These are phyloP conservation scores for Malus asiatica DNA, from an alignment of 306 rosid species.

Conservation along the genomic window DNA sequence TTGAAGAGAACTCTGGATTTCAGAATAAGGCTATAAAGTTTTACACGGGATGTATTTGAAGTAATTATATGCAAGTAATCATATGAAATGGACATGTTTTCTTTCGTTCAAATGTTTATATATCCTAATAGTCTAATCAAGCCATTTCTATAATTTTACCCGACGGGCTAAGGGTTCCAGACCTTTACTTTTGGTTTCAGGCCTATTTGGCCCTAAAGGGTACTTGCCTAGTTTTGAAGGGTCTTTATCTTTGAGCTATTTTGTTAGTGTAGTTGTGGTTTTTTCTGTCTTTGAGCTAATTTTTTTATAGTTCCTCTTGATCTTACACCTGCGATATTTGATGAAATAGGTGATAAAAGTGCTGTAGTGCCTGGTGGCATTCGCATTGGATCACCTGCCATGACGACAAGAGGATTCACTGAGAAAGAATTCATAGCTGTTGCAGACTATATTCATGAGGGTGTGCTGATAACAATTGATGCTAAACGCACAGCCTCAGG, in stretches of 20 bases:
- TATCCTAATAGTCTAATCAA: neutral
- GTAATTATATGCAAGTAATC: neutral
- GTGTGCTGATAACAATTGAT: slow-evolving; percentile 60
- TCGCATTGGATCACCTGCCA: slow-evolving; percentile 94
- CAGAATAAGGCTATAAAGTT: neutral
- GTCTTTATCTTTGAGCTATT: neutral
- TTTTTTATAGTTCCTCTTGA: neutral
- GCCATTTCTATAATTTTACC: neutral
- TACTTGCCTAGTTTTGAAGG: neutral
- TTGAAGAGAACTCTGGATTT: neutral
- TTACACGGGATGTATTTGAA: neutral
- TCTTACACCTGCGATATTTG: slow-evolving; percentile 1
- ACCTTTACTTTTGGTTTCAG: neutral
- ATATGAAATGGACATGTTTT: neutral
- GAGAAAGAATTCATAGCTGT: slow-evolving; percentile 58
- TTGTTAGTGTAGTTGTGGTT: neutral
- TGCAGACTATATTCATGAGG: slow-evolving; percentile 84
- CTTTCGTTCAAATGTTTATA: neutral
- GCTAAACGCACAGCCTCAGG: slow-evolving; percentile 58
- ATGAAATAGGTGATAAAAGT: slow-evolving; percentile 69
- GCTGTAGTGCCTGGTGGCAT: slow-evolving; percentile 91
- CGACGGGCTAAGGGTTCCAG: neutral
- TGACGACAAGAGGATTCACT: slow-evolving; percentile 87
- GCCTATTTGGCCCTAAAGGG: neutral
- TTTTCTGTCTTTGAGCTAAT: neutral